phyloP scores from a whole-genome alignment of 345 rosid species.

The Euphorbia peplus region DNA sequence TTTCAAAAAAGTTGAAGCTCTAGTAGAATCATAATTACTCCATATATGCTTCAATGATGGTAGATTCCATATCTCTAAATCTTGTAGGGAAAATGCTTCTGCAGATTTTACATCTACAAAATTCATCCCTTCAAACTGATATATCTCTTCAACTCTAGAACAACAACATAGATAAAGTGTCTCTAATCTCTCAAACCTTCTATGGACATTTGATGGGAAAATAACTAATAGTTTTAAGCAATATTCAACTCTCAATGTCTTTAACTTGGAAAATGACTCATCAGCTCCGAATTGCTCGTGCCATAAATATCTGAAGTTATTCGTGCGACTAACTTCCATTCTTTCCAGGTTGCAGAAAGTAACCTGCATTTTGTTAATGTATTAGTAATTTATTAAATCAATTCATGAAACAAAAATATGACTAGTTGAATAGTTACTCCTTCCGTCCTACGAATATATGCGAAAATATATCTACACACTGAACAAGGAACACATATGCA shows the following conservation, averaged over 20 bases:
- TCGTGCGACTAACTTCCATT: neutral
- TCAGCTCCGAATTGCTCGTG: neutral
- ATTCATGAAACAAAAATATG: too few relatives aligned
- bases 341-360: constrained; percentile 11
- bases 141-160: neutral
- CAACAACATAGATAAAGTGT: neutral
- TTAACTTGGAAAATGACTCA: neutral
- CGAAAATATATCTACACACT: too few relatives aligned
- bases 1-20: neutral
- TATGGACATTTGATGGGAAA: constrained; percentile 1
- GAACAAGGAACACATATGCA: too few relatives aligned
- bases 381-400: neutral
- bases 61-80: neutral
- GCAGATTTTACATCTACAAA: neutral
- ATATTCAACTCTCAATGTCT: neutral
- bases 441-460: too few relatives aligned
- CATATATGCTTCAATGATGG: neutral
- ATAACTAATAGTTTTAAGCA: neutral
- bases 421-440: too few relatives aligned
- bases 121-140: neutral
- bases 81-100: neutral
- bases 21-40: neutral
- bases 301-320: constrained; percentile 6
- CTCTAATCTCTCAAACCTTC: neutral
- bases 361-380: neutral